Conservation (phyloP, 192 early-diverging fungal genomes). For the Entophlyctis luteolus region DNA sequence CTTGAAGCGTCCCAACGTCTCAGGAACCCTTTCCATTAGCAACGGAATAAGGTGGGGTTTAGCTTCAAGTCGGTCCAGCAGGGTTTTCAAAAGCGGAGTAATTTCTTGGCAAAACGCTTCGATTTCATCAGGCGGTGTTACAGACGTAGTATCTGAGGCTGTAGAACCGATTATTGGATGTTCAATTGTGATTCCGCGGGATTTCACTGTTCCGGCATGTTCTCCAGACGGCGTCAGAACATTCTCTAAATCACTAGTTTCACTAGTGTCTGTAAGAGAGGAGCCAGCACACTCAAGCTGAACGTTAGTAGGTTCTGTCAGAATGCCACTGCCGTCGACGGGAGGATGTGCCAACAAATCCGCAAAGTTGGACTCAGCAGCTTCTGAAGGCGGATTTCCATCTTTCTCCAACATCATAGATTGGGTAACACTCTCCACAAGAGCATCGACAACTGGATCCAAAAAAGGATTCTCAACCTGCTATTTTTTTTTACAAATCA, state of each 20-base stretch:
- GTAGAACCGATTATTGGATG: no score
- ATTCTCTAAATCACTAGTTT: no score
- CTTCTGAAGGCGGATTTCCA: neutral
- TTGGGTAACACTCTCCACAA: constrained; percentile 2
- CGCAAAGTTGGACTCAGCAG: neutral
- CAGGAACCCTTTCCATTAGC: constrained; percentile 7
- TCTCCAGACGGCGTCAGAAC: no score
- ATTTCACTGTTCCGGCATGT: no score
- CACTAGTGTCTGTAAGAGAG: neutral
- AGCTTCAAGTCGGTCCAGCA: constrained; percentile 12
- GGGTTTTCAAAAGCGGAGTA: constrained; percentile 8
- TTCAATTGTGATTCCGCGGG: no score
- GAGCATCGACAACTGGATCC: constrained; percentile 17
- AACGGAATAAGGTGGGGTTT: constrained; percentile 10
- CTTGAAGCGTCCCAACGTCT: constrained; percentile 22
- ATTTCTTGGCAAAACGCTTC: constrained; percentile 6
- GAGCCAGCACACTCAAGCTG: constrained; percentile 1
- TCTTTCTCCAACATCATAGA: constrained; percentile 14
- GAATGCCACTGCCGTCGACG: neutral
- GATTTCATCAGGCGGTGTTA: neutral
- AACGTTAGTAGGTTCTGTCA: neutral
- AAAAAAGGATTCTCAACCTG: neutral
- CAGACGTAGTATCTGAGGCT: no score
- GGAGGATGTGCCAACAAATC: neutral
- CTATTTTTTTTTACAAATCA: no score